Base-by-base conservation (phyloP, 2,329 filamentous ascomycete species). In the Claviceps sp. region DNA sequence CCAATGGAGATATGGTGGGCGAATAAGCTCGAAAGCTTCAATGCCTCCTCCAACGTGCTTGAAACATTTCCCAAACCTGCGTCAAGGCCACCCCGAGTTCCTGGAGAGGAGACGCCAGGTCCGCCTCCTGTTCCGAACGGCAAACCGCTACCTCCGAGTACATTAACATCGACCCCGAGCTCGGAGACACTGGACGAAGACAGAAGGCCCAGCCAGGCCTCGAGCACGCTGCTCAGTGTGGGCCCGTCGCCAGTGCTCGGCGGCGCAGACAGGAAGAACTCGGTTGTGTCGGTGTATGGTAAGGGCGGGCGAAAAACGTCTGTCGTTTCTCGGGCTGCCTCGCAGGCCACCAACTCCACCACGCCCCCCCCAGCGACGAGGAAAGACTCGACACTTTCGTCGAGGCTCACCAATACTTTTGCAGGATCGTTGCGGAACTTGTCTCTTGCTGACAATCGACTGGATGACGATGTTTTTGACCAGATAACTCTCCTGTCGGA, bases 1-100 rank as follows among this genome's bases (percentile, higher is more conserved):
- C 93, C 93, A 2, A 81, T 87, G 63, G 93, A 98, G 63, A 77
- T 98, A n/a, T 98, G 93, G 93, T 91, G 88, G 75, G 91, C 91
- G 50, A 84, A 85, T 60, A 89, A 85, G 63, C 70, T 98, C 51
- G 90, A 97, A 67, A 91, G 85, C 0, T 77, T 98, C 54, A 98
- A 98, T 60, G 84, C 95, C 13, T 97, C 91, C 0, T 96, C 93
- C 11, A 98, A 98, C 60, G 84, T 97, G 6, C 75, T 98, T 20
- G 85, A 90, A 49, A 82, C 80, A 42, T 97, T 98, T 63, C 93
- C 93, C 1, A 96, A 95, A 63, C 88, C 88, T 22, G 78, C 83
- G 1, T 85, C 85, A 8, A 81, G 87, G 47, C 72, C 81, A 47
- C 79, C 82, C 18, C 81, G 85, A 49, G 67, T 76, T 9, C 78